A percentile compares a stretch with the other conserved stretches of the same genome.
Evolutionary conservation across 2,329 filamentous ascomycete species (phyloP).

Genomic region (Alternaria arbusti): DNA sequence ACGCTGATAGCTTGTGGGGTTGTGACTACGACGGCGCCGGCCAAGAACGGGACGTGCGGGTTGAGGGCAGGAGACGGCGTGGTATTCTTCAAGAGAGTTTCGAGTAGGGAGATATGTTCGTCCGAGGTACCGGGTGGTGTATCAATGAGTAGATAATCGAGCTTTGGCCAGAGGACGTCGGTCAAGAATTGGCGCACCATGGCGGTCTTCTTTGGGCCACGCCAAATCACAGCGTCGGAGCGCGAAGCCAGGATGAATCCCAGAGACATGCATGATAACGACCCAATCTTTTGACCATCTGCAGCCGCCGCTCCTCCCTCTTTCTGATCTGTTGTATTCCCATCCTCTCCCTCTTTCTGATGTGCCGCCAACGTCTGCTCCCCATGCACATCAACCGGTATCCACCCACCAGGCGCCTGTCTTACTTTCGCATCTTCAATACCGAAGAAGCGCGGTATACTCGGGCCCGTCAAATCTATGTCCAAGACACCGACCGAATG

Average conservation of each 20-base stretch:
- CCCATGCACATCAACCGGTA: conserved; percentile 83
- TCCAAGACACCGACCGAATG: conserved; percentile 94
- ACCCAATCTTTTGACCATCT: conserved; percentile 57
- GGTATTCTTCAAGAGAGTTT: conserved; percentile 67
- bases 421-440: conserved; percentile 89
- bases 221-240: conserved; percentile 94
- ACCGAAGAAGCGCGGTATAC: conserved; percentile 92
- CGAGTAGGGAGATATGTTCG: conserved; percentile 93
- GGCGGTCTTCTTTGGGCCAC: conserved; percentile 97
- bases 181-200: conserved; percentile 97
- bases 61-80: conserved; percentile 18
- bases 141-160: conserved; percentile 94
- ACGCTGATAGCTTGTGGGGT: conserved; percentile 95
- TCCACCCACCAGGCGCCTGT: conserved; percentile 89
- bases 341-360: conserved; percentile 3
- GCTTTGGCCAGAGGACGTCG: conserved; percentile 83
- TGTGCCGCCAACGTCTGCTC: conserved; percentile 46
- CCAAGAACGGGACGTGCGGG: conserved; percentile 53
- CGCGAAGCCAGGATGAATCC: conserved; percentile 85
- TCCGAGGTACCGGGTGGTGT: conserved; percentile 96
- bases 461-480: conserved; percentile 93
- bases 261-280: conserved; percentile 85
- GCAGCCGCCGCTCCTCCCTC: background rate
- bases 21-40: conserved; percentile 91
- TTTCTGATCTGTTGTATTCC: background rate